Evolutionary conservation across 176 grass and related monocot species (phyloP), one percentile per base, ranked within the genome.

Genomic region (Oryza officinalis): DNA sequence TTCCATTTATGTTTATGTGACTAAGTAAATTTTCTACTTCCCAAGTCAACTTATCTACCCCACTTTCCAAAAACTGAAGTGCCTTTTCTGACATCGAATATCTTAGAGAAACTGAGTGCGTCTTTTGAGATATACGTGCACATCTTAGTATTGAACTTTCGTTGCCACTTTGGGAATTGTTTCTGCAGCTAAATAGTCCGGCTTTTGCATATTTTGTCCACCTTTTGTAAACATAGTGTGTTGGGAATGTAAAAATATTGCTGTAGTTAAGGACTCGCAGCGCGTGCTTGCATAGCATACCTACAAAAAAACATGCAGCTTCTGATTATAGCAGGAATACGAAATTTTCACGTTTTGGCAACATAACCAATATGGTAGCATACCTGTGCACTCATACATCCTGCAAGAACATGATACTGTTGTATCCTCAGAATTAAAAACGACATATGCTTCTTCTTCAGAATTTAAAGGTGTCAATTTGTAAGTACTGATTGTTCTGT

Each of bases 101-200:
- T 78, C 59, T 65, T 61, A 65, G 59, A 64, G 75, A 35, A 41
- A 26, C 23, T 6, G 75, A 78, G 27, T 64, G 75, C 63, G 27
- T 65, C 59, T 78, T 78, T 40, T 78, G 75, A 78, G 75, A 78
- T 17, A 78, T 27, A 12, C 23, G 75, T 28, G 59, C 75, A 78
- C 75, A 78, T 14, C 75, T 54, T 40, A 60, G 27, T 13, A 65
- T 28, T 28, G 35, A 35, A 78, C 33, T 65, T 64, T 44, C 75
- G 4, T 26, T 9, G 8, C 23, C 23, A 18, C 35, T 27, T 64
- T 65, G 59, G 23, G 15, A 33, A 44, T 17, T 65, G n/a, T 40
- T 15, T 65, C 59, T 78, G 37, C 75, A 65, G 59, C 59, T 10
- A 61, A 54, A 75, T 12, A 75, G 1, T 75, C 72, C 46, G 13